Evolutionary conservation across 345 rosid genomes (phyloP).

Genomic region (Salix viminalis): DNA sequence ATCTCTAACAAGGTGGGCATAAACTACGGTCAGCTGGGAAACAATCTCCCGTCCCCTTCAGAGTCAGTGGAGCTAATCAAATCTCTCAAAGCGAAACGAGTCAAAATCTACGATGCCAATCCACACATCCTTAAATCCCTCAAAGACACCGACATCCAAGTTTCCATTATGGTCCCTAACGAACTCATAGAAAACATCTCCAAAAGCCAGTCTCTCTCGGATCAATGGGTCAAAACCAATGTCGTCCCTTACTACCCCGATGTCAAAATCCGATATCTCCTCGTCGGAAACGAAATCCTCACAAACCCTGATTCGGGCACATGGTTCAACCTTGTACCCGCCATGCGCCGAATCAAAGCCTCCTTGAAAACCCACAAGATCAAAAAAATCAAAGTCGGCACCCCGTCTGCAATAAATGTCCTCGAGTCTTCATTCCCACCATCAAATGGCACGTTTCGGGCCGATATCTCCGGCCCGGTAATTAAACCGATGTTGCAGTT

Average conservation of each 20-base stretch:
- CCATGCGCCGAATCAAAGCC: constrained; percentile 64
- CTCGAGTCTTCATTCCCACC: constrained; percentile 75
- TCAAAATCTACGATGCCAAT: constrained; percentile 74
- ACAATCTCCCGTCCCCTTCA: constrained; percentile 58
- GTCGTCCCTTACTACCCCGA: constrained; percentile 49
- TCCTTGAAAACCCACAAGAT: constrained; percentile 42
- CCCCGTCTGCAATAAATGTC: constrained; percentile 66
- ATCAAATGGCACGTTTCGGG: constrained; percentile 70
- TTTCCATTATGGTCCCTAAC: constrained; percentile 68
- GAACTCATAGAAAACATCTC: constrained; percentile 49
- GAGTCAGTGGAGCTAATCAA: constrained; percentile 45
- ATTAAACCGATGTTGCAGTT: constrained; percentile 78
- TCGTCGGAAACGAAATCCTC: constrained; percentile 84
- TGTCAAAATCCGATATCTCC: constrained; percentile 78
- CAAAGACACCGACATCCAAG: constrained; percentile 46
- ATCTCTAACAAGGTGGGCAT: constrained; percentile 55
- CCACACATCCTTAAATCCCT: constrained; percentile 59
- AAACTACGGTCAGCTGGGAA: constrained; percentile 76
- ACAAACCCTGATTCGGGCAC: constrained; percentile 34
- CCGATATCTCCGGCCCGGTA: constrained; percentile 50
- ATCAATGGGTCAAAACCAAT: constrained; percentile 56
- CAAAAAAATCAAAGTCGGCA: constrained; percentile 69
- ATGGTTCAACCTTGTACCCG: constrained; percentile 65
- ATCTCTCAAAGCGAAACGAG: constrained; percentile 47
- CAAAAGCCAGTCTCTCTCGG: constrained; percentile 38